Percentiles rank a stretch among this genome's conserved stretches.
Conservation (phyloP, 345 rosid species). For the Populus pruinosa region DNA sequence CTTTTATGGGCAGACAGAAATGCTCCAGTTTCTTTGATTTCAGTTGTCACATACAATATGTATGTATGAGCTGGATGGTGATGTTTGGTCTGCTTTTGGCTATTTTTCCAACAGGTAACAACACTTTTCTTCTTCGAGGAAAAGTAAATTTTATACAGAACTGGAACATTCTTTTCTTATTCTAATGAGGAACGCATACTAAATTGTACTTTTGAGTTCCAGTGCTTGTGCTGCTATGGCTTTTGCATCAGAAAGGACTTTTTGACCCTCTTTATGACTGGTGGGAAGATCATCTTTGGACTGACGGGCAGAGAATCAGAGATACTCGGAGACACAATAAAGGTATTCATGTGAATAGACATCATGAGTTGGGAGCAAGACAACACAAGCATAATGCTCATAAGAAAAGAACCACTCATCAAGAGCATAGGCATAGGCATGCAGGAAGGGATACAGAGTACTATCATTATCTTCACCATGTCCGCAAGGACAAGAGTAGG, state of each 20-base stretch:
- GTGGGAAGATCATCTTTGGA: slow-evolving; percentile 66
- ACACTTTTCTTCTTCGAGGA: slow-evolving; percentile 5
- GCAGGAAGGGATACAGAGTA: slow-evolving; percentile 27
- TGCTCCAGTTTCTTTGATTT: slow-evolving; percentile 82
- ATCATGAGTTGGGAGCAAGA: slow-evolving; percentile 29
- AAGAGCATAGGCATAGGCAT: slow-evolving; percentile 40
- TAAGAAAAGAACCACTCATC: slow-evolving; percentile 32
- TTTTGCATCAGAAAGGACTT: slow-evolving; percentile 82
- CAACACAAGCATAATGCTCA: slow-evolving; percentile 41
- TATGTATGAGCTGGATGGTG: slow-evolving; percentile 86
- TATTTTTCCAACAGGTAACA: slow-evolving; percentile 69
- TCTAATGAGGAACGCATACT: neutral
- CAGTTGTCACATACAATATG: slow-evolving; percentile 82
- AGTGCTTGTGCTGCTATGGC: slow-evolving; percentile 78
- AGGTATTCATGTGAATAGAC: slow-evolving; percentile 28
- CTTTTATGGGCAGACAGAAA: slow-evolving; percentile 49
- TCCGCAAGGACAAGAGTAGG: slow-evolving; percentile 28
- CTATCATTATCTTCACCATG: slow-evolving; percentile 26
- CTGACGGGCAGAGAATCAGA: slow-evolving; percentile 19
- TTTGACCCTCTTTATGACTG: slow-evolving; percentile 79
- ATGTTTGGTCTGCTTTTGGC: slow-evolving; percentile 72
- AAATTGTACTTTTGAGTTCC: slow-evolving; percentile 20
- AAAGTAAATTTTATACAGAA: neutral
- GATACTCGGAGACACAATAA: slow-evolving; percentile 21
- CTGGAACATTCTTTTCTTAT: neutral